Conservation (phyloP, 805 yeast genomes). For the Saccharomyces kudriavzevii region DNA sequence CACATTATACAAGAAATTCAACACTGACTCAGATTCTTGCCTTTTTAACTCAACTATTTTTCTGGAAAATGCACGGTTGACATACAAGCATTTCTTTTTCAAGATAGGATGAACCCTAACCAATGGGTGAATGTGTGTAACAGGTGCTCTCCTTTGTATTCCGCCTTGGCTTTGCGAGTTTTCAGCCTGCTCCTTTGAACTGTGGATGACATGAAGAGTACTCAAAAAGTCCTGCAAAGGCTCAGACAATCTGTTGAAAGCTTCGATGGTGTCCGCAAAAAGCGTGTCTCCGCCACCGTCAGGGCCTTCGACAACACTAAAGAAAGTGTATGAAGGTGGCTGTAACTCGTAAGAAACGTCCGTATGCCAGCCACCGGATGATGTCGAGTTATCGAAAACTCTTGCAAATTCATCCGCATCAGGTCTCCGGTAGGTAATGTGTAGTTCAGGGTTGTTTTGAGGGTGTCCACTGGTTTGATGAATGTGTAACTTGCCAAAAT, state of each 20-base stretch:
- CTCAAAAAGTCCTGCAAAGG: constrained; percentile 48
- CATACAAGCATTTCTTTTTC: constrained; percentile 48
- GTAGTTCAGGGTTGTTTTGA: constrained; percentile 48
- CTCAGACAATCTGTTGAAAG: constrained; percentile 64
- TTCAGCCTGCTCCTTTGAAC: constrained; percentile 62
- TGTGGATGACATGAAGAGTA: constrained; percentile 60
- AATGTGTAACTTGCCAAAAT: constrained; percentile 64
- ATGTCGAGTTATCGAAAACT: constrained; percentile 19
- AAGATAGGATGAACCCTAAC: constrained; percentile 70
- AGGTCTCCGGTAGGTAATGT: constrained; percentile 47
- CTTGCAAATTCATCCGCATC: constrained; percentile 29
- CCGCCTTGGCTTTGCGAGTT: constrained; percentile 51
- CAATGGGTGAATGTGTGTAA: constrained; percentile 53
- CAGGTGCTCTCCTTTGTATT: constrained; percentile 56
- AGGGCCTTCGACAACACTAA: constrained; percentile 53
- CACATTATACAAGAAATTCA: constrained; percentile 49
- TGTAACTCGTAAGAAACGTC: constrained; percentile 69
- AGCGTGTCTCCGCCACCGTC: constrained; percentile 73
- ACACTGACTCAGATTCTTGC: constrained; percentile 58
- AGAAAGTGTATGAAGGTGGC: constrained; percentile 65
- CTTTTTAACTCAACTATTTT: constrained; percentile 63
- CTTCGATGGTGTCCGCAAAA: constrained; percentile 63
- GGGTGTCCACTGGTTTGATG: constrained; percentile 75
- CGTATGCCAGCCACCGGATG: constrained; percentile 49
- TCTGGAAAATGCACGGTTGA: constrained; percentile 55